Base-by-base conservation (phyloP, 2,329 filamentous ascomycete species). In the Neonectria faginata region DNA sequence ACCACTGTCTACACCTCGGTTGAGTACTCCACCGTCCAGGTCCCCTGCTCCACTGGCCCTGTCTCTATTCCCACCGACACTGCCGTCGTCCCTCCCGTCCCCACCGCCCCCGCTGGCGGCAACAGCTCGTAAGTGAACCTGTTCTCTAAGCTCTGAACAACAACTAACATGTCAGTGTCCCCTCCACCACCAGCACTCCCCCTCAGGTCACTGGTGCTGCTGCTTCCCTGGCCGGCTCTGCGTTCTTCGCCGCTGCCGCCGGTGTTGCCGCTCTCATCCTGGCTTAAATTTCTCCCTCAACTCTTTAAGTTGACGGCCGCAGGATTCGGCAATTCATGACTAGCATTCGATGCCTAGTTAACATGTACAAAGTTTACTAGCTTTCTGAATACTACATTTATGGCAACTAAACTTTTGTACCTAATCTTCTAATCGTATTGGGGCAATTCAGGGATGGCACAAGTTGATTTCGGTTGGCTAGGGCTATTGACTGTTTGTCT, bases 1-100 rank as follows among this genome's bases (percentile, higher is more conserved):
- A 86, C 85, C 78, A 87, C 84, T 66, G 84, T 86, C 73, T 75
- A 86, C 76, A 85, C 84, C 73, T 82, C 82, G 48, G 83, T 86
- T 70, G 82, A 85, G 82, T 85, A 85, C 82, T 78, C 80, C 72
- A 82, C 79, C 66, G 62, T 73, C 68, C 57, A 70, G 67, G 67
- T 72, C 47, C 67, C 72, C 42, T 76, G 73, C 63, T 27, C 62
- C 39, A 42, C 39, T 9, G 39, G 39, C 16, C 18, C 39, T 11
- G 39, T n/a, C 8, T 42, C 73, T 53, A 51, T 45, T 33, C 25
- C 42, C 16, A 62, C 69, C 36, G 60, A 57, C 58, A 60, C 73
- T 62, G 67, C 66, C 60, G 75, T 72, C 53, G 67, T 70, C 64
- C 74, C 78, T 70, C 74, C 77, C 51, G 65, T 64, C 61, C 52